These are phyloP conservation scores for Colletotrichum destructivum DNA, from an alignment of 2,329 filamentous ascomycete species.

Conservation along the genomic window DNA sequence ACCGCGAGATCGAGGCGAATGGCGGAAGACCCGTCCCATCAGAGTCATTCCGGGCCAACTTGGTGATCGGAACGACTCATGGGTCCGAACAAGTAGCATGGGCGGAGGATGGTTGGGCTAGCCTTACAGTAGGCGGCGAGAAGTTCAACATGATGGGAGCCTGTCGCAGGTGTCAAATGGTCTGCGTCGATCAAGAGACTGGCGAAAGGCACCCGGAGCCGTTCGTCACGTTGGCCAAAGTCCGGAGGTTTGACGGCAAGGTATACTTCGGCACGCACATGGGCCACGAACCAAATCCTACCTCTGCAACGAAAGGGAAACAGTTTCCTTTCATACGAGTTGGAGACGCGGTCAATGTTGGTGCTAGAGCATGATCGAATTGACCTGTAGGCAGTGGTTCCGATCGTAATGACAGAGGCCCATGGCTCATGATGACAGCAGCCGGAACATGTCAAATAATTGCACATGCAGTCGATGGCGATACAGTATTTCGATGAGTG, in stretches of 20 bases:
- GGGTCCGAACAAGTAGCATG: slow-evolving; percentile 71
- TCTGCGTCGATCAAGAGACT: slow-evolving; percentile 91
- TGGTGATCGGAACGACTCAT: slow-evolving; percentile 75
- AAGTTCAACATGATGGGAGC: slow-evolving; percentile 82
- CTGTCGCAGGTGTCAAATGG: slow-evolving; percentile 95
- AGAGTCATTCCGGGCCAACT: slow-evolving; percentile 89
- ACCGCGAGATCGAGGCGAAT: slow-evolving; percentile 76
- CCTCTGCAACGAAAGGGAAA: slow-evolving; percentile 43
- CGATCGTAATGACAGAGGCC: background rate
- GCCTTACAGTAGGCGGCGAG: slow-evolving; percentile 75
- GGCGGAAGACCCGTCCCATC: slow-evolving; percentile 77
- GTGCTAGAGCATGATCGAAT: slow-evolving; percentile 15
- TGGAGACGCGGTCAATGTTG: slow-evolving; percentile 61
- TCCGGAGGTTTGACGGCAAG: slow-evolving; percentile 84
- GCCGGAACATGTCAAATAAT: background rate
- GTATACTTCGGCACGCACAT: slow-evolving; percentile 92
- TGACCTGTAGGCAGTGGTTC: background rate
- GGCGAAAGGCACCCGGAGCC: slow-evolving; percentile 86
- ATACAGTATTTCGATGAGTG: background rate
- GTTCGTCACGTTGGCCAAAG: slow-evolving; percentile 90
- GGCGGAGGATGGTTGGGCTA: slow-evolving; percentile 84
- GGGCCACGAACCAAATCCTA: slow-evolving; percentile 59
- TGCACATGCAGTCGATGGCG: too few species aligned
- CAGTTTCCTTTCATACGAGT: slow-evolving; percentile 61
- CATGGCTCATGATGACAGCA: too few species aligned